phyloP scores from a whole-genome alignment of 192 early-diverging fungal genomes.

The Thamnidium elegans region DNA sequence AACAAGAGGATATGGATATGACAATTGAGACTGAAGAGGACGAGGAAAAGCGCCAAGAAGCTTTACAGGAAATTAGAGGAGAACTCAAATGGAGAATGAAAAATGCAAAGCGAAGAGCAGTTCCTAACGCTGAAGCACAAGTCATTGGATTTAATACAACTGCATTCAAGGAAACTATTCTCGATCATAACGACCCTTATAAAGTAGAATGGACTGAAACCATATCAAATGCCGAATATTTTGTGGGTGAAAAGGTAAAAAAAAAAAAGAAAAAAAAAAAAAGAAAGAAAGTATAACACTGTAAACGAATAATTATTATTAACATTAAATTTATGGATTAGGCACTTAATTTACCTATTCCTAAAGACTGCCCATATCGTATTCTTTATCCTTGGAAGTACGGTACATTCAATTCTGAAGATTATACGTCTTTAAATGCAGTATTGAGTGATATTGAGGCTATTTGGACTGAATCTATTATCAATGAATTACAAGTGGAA shows the following conservation, averaged over 20 bases:
- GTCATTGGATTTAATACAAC: conserved; percentile 72
- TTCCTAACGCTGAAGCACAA: conserved; percentile 70
- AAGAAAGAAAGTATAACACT: too few relatives aligned
- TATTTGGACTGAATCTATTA: conserved; percentile 76
- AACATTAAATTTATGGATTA: conserved; percentile 9
- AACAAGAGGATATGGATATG: conserved; percentile 23
- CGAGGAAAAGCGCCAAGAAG: conserved; percentile 4
- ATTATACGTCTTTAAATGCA: conserved; percentile 65
- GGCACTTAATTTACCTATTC: conserved; percentile 48
- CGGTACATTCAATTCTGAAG: conserved; percentile 72
- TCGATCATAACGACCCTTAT: conserved; percentile 90
- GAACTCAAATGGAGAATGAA: conserved; percentile 78
- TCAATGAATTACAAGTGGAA: conserved; percentile 65
- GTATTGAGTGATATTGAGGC: conserved; percentile 73
- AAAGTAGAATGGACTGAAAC: conserved; percentile 80
- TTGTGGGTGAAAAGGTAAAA: conserved; percentile 62
- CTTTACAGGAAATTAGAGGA: conserved; percentile 53
- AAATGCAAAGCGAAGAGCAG: conserved; percentile 72
- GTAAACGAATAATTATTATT: background rate
- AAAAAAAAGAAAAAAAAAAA: too few relatives aligned
- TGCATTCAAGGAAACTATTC: conserved; percentile 61
- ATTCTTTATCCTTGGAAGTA: conserved; percentile 76
- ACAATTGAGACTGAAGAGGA: conserved; percentile 32
- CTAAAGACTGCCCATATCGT: conserved; percentile 37
- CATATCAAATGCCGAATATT: conserved; percentile 38